These are phyloP conservation scores for Eremothecium cymbalariae DNA, from an alignment of 1,139 yeast species.

Conservation along the genomic window DNA sequence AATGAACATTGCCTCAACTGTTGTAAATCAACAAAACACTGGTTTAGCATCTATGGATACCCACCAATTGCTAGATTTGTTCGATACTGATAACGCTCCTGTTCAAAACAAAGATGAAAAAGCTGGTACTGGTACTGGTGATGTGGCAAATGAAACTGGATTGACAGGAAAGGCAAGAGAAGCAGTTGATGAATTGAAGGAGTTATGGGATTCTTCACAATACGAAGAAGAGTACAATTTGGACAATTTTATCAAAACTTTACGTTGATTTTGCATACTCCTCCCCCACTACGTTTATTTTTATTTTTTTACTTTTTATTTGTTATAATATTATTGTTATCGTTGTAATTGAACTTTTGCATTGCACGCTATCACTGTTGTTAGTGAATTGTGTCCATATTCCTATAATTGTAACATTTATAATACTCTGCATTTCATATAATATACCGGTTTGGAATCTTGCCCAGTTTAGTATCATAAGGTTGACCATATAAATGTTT, in stretches of 20 bases:
- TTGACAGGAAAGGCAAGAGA: constrained; percentile 37
- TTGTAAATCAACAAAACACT: constrained; percentile 92
- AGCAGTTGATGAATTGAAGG: constrained; percentile 73
- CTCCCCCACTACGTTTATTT: no score
- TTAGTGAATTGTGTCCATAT: constrained; percentile 3
- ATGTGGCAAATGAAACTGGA: constrained; percentile 36
- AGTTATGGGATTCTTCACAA: constrained; percentile 92
- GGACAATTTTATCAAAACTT: constrained; percentile 81
- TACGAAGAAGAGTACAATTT: constrained; percentile 94
- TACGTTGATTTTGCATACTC: constrained; percentile 32
- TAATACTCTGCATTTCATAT: constrained; percentile 8
- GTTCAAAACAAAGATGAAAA: constrained; percentile 33
- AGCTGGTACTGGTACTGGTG: constrained; percentile 31
- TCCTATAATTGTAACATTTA: constrained; percentile 5
- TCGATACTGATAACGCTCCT: constrained; percentile 47
- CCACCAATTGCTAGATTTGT: constrained; percentile 82
- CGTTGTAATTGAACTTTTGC: constrained; percentile 5
- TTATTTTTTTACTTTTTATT: constrained; percentile 4
- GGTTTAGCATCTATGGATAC: constrained; percentile 96
- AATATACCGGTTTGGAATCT: not conserved
- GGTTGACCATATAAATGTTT: no score
- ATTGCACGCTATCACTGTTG: not conserved
- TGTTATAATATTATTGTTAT: not conserved
- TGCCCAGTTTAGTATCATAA: not conserved
- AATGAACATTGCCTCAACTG: constrained; percentile 92